Evolutionary conservation across 352 stramenopile species (phyloP).

Genomic region (Halophytophthora batemanensis): DNA sequence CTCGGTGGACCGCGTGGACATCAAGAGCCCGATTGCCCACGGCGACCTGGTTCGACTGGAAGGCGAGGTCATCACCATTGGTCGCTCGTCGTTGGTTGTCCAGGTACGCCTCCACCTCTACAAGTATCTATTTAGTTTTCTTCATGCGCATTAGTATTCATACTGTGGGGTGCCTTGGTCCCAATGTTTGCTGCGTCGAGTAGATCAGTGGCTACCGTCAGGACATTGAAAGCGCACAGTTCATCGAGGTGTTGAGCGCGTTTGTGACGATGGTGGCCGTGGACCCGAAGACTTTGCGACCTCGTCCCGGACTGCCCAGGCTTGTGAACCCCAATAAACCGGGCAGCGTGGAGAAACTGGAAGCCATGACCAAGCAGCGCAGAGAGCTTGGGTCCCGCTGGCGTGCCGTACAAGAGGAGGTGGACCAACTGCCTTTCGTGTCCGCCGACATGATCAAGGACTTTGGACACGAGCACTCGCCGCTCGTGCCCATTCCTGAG

Average conservation of each 20-base stretch:
- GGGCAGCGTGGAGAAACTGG: conserved; percentile 38
- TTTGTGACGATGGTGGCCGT: conserved; percentile 63
- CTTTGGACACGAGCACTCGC: conserved; percentile 19
- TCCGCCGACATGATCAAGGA: conserved; percentile 56
- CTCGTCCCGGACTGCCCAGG: conserved; percentile 37
- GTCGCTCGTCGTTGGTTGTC: conserved; percentile 45
- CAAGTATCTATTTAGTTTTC: neutral
- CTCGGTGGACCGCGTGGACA: conserved; percentile 61
- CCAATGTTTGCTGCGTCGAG: neutral
- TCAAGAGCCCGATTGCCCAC: conserved; percentile 55
- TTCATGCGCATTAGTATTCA: neutral
- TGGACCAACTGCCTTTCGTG: conserved; percentile 48
- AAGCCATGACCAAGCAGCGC: conserved; percentile 46
- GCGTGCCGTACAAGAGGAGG: conserved; percentile 54
- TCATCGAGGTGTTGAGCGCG: conserved; percentile 50
- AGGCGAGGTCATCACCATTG: conserved; percentile 51
- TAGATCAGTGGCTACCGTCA: conserved; percentile 61
- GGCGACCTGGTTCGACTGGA: conserved; percentile 60
- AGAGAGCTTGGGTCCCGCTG: conserved; percentile 51
- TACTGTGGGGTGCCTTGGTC: neutral
- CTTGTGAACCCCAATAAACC: conserved; percentile 35
- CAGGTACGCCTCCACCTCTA: conserved; percentile 11
- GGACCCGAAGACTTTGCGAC: conserved; percentile 46
- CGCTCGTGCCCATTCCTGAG: conserved; percentile 45
- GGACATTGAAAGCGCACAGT: conserved; percentile 51